Conservation (phyloP, 2,329 filamentous ascomycete species). For the Diatrype stigma region DNA sequence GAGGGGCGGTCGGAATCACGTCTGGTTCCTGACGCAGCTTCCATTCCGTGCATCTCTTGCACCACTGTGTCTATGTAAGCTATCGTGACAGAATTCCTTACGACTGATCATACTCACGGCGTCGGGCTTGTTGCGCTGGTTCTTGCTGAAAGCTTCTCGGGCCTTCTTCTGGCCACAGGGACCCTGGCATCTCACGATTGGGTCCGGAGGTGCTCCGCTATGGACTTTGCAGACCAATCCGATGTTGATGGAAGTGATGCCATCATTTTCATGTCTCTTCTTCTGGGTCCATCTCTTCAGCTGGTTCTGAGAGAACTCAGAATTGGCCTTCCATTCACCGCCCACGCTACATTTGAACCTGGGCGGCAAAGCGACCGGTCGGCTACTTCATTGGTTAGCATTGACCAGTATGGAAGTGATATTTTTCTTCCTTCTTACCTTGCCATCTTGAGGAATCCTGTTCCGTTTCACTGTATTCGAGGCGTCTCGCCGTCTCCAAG, state of each 20-base stretch:
- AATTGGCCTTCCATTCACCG: slow-evolving; percentile 23
- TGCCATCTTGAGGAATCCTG: too few relatives aligned
- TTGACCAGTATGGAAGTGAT: too few relatives aligned
- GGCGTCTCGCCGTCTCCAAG: too few relatives aligned
- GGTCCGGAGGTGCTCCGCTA: slow-evolving; percentile 7
- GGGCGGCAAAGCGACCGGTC: slow-evolving; percentile 6
- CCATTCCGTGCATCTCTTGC: slow-evolving; percentile 30
- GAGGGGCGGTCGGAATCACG: slow-evolving; percentile 19
- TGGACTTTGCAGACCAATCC: slow-evolving; percentile 27
- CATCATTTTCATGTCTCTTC: slow-evolving; percentile 7
- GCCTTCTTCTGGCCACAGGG: slow-evolving; percentile 26
- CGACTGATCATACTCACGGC: slow-evolving; percentile 20
- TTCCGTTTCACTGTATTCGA: too few relatives aligned
- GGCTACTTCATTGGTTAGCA: slow-evolving; percentile 4
- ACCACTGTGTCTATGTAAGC: slow-evolving; percentile 26
- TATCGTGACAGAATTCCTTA: not conserved
- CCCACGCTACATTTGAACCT: slow-evolving; percentile 26
- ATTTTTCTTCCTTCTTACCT: too few relatives aligned
- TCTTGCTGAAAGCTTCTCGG: slow-evolving; percentile 30
- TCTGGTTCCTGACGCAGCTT: slow-evolving; percentile 19
- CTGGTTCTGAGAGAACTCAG: slow-evolving; percentile 27
- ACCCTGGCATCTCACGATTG: slow-evolving; percentile 24
- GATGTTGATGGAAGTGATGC: slow-evolving; percentile 15
- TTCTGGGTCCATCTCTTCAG: slow-evolving; percentile 21
- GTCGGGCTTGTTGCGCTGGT: slow-evolving; percentile 22